phyloP scores from a whole-genome alignment of 306 rosid genomes.

The Carpinus viminea region DNA sequence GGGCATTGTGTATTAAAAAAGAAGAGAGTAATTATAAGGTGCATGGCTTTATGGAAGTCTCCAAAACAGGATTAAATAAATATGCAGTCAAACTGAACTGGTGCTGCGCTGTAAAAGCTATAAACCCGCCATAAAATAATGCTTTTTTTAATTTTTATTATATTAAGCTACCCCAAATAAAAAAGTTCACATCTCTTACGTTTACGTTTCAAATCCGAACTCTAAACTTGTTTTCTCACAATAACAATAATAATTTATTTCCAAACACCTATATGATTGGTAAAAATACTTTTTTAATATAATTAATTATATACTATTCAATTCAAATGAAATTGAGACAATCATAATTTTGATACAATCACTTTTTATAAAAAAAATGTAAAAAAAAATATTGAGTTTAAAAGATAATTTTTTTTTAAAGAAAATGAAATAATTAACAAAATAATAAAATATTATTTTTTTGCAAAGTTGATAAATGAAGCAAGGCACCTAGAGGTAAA shows the following conservation, averaged over 20 bases:
- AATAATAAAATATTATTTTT: no score
- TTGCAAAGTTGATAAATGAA: no score
- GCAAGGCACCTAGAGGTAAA: no score
- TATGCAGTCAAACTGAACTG: conserved; percentile 64
- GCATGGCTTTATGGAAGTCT: conserved; percentile 27
- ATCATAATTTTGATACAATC: no score
- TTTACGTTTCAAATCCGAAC: conserved; percentile 29
- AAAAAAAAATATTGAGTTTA: no score
- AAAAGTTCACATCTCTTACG: conserved; percentile 41
- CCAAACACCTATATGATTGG: conserved; percentile 7
- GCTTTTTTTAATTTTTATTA: conserved; percentile 23
- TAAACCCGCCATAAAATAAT: conserved; percentile 36
- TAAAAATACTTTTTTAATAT: no score
- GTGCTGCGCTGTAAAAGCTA: conserved; percentile 53
- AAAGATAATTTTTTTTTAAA: no score
- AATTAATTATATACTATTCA: no score
- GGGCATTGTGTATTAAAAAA: conserved; percentile 15
- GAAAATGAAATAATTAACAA: no score
- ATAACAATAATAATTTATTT: conserved; percentile 2
- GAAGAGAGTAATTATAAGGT: conserved; percentile 22
- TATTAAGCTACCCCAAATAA: conserved; percentile 10
- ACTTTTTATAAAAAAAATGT: no score
- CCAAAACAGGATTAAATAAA: conserved; percentile 35
- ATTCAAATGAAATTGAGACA: no score
- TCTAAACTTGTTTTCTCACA: conserved; percentile 24